These are phyloP conservation scores for Linum lewisii DNA, from an alignment of 345 rosid species.

Conservation along the genomic window DNA sequence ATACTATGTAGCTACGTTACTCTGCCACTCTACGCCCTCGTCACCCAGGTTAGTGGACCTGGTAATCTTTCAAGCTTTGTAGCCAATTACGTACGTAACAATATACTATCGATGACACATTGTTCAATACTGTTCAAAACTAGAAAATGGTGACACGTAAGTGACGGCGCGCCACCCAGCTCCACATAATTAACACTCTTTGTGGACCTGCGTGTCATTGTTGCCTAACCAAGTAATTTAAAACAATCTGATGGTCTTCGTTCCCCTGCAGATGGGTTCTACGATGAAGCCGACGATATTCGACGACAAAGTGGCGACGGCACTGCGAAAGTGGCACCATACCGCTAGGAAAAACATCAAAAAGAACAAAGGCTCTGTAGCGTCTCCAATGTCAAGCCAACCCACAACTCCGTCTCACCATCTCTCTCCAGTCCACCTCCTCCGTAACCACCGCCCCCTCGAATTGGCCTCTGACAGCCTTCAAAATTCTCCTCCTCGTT, in stretches of 20 bases:
- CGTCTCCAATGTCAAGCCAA: conserved; percentile 16
- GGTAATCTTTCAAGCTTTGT: too few species aligned
- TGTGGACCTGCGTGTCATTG: too few species aligned
- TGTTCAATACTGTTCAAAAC: too few species aligned
- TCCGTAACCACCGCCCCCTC: background rate
- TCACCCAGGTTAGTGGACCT: conserved; percentile 23
- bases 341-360: conserved; percentile 24
- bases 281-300: conserved; percentile 33
- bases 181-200: too few species aligned
- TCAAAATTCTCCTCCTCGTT: background rate
- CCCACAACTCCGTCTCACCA: conserved; percentile 2
- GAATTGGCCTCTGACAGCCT: background rate
- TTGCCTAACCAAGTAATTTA: too few species aligned
- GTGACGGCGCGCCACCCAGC: too few species aligned
- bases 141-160: too few species aligned
- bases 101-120: too few species aligned
- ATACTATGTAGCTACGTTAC: conserved; percentile 25
- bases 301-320: conserved; percentile 29
- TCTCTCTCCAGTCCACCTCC: background rate
- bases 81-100: too few species aligned
- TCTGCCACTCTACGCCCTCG: conserved; percentile 25
- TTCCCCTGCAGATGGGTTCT: conserved; percentile 28
- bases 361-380: conserved; percentile 14
- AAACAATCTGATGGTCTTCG: background rate
- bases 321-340: conserved; percentile 30